Percentiles rank a stretch among this genome's conserved stretches.
Evolutionary conservation across 176 grass and related monocot genomes (phyloP).

Genomic region (Puya raimondii): DNA sequence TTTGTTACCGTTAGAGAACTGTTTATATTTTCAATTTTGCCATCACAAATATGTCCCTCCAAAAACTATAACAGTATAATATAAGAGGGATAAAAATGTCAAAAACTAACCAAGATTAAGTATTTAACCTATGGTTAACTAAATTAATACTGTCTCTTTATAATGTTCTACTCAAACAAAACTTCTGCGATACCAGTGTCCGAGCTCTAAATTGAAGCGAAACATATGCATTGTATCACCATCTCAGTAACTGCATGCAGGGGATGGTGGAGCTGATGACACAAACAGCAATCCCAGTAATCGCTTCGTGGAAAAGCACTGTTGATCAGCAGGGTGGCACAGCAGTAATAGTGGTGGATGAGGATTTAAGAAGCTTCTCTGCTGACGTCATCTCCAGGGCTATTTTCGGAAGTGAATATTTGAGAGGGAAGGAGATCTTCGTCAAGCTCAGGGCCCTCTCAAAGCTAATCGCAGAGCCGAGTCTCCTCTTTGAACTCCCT

Average conservation of each 20-base stretch:
- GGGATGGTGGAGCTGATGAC: constrained; percentile 54
- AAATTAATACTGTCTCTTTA: neutral
- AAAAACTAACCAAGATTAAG: no score
- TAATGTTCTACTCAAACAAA: neutral
- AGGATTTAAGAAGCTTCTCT: constrained; percentile 65
- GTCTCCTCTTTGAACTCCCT: constrained; percentile 56
- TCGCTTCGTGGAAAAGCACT: constrained; percentile 37
- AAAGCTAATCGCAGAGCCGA: constrained; percentile 43
- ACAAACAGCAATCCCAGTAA: constrained; percentile 36
- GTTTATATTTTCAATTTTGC: no score
- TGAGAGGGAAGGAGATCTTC: constrained; percentile 63
- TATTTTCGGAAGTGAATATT: constrained; percentile 54
- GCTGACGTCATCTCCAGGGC: constrained; percentile 75
- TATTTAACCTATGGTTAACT: no score
- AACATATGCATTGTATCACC: no score
- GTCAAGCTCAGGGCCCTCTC: constrained; percentile 46
- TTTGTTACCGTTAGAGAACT: no score
- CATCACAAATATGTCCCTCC: no score
- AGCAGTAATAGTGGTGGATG: constrained; percentile 42
- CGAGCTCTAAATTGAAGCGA: no score
- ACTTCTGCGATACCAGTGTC: neutral
- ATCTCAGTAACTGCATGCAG: constrained; percentile 5
- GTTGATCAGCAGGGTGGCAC: constrained; percentile 17
- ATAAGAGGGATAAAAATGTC: no score
- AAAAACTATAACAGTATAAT: no score